Percentiles rank a stretch among this genome's conserved stretches.
Evolutionary conservation across 2,329 filamentous ascomycete species (phyloP).

Genomic region (Niveomyces coronatus): DNA sequence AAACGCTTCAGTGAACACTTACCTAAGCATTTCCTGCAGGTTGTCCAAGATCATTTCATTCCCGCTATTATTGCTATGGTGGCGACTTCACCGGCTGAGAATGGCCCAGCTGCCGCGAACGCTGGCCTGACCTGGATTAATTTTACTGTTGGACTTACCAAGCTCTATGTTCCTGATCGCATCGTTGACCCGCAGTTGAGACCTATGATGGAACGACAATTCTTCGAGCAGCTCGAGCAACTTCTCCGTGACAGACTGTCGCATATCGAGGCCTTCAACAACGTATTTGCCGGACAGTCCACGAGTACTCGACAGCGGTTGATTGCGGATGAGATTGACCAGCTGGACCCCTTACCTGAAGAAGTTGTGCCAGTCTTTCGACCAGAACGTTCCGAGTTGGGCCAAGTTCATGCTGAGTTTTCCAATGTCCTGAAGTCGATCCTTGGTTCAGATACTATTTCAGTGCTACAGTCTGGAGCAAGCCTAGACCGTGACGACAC

Average conservation of each 20-base stretch:
- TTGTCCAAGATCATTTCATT: slow-evolving; percentile 31
- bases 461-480: slow-evolving; percentile 19
- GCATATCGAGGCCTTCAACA: slow-evolving; percentile 56
- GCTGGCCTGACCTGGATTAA: slow-evolving; percentile 58
- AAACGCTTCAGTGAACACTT: background rate
- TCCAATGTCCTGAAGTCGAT: slow-evolving; percentile 61
- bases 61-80: slow-evolving; percentile 37
- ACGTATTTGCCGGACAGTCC: slow-evolving; percentile 54
- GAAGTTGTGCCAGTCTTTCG: slow-evolving; percentile 59
- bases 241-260: slow-evolving; percentile 46
- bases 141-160: slow-evolving; percentile 63
- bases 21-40: slow-evolving; percentile 11
- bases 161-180: slow-evolving; percentile 76
- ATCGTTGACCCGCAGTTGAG: slow-evolving; percentile 71
- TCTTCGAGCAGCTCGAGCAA: slow-evolving; percentile 42
- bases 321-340: slow-evolving; percentile 49
- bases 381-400: slow-evolving; percentile 56
- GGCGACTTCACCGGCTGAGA: slow-evolving; percentile 17
- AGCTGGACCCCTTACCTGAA: slow-evolving; percentile 56
- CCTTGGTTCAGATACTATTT: slow-evolving; percentile 35
- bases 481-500: slow-evolving; percentile 15
- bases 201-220: slow-evolving; percentile 54
- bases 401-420: slow-evolving; percentile 73
- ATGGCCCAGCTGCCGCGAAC: slow-evolving; percentile 18
- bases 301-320: slow-evolving; percentile 57